These are phyloP conservation scores for Datisca glomerata DNA, from an alignment of 306 rosid species.

Conservation along the genomic window DNA sequence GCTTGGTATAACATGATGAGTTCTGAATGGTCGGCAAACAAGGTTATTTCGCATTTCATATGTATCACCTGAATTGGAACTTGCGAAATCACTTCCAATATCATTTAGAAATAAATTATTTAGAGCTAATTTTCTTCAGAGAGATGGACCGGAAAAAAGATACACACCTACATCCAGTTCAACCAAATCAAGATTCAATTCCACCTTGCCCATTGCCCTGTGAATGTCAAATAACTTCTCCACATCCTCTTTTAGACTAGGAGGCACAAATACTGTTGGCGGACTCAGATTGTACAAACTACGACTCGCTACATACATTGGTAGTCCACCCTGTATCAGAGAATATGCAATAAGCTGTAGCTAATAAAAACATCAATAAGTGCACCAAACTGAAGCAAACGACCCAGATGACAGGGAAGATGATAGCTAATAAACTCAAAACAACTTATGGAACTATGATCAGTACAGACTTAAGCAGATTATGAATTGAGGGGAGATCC, in stretches of 20 bases:
- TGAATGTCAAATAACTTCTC: constrained; percentile 80
- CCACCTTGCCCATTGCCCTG: constrained; percentile 75
- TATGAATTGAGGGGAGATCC: background rate
- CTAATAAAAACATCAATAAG: constrained; percentile 9
- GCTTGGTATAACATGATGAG: constrained; percentile 86
- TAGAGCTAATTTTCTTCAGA: too few relatives aligned
- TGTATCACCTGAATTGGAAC: constrained; percentile 74
- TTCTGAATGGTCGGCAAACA: constrained; percentile 87
- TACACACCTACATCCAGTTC: constrained; percentile 80
- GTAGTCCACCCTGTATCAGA: constrained; percentile 76
- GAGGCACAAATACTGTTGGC: constrained; percentile 87
- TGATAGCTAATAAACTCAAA: too few relatives aligned
- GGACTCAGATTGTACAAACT: constrained; percentile 78
- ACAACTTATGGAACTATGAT: too few relatives aligned
- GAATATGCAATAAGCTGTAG: constrained; percentile 9
- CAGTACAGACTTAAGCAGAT: background rate
- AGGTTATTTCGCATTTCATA: constrained; percentile 79
- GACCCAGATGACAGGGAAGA: too few relatives aligned
- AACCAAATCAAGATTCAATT: constrained; percentile 65
- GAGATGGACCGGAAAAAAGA: too few relatives aligned
- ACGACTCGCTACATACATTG: constrained; percentile 90
- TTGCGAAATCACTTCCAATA: constrained; percentile 13
- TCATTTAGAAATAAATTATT: too few relatives aligned
- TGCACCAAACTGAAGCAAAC: constrained; percentile 6
- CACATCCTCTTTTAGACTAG: constrained; percentile 78